Conservation (phyloP, 768 basidiomycete species). For the Podaxis pistillaris region DNA sequence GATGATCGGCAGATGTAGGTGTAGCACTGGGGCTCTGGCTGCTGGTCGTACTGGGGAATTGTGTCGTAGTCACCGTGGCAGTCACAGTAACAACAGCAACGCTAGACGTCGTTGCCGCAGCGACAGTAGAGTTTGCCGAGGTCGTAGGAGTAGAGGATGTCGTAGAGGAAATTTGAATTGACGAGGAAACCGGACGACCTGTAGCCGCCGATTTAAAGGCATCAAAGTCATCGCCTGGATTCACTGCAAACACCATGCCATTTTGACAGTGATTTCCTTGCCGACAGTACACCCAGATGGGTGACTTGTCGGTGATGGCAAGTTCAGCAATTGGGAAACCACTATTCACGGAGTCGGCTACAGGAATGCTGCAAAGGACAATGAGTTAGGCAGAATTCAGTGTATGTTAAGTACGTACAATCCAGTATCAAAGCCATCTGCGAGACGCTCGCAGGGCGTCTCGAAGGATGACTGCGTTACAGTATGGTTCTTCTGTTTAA, state of each 20-base stretch:
- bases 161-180: conserved; percentile 14
- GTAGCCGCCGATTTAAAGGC: conserved; percentile 56
- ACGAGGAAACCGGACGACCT: conserved; percentile 22
- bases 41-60: conserved; percentile 3
- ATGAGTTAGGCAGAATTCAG: neutral
- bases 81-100: conserved; percentile 27
- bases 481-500: conserved; percentile 59
- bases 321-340: conserved; percentile 47
- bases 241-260: conserved; percentile 32
- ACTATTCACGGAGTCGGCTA: conserved; percentile 37
- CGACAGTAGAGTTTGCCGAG: conserved; percentile 15
- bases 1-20: conserved; percentile 29
- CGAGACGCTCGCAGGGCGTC: conserved; percentile 40
- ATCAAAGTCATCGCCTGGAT: conserved; percentile 52
- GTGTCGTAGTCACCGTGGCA: conserved; percentile 16
- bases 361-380: conserved; percentile 38
- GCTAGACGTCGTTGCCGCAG: conserved; percentile 26
- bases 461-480: conserved; percentile 56
- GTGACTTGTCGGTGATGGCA: conserved; percentile 25
- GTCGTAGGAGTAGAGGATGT: conserved; percentile 23
- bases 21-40: neutral
- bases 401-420: conserved; percentile 38
- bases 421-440: conserved; percentile 54
- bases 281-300: conserved; percentile 18
- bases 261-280: conserved; percentile 16